Conservation (phyloP, 441 rosid species). For the California macrophylla region DNA sequence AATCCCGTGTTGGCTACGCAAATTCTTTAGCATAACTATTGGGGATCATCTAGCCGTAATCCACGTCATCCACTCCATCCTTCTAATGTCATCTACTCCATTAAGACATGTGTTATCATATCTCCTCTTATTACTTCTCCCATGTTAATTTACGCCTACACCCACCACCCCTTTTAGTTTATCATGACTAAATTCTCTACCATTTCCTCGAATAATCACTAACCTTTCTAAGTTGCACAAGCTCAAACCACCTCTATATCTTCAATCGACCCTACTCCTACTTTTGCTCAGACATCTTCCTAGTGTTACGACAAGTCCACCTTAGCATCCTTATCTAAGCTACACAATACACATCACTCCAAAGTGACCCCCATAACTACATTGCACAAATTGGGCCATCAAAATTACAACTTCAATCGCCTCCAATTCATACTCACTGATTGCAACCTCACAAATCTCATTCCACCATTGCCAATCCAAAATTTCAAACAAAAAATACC, state of each 20-base stretch:
- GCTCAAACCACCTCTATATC: neutral
- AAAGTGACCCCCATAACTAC: neutral
- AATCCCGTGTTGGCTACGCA: neutral
- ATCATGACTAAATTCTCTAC: neutral
- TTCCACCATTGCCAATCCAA: neutral
- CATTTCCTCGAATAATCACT: neutral
- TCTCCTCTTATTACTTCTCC: neutral
- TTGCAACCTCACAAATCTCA: neutral
- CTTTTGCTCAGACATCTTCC: neutral
- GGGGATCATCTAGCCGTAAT: neutral
- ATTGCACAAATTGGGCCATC: neutral
- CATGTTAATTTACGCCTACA: neutral
- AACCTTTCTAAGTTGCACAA: neutral
- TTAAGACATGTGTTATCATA: neutral
- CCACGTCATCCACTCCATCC: neutral
- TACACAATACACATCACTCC: neutral
- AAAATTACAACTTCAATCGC: neutral
- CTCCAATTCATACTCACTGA: neutral
- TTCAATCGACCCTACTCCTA: neutral
- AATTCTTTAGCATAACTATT: neutral
- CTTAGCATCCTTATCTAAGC: neutral
- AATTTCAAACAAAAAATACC: neutral
- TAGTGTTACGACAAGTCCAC: neutral
- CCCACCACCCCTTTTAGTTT: neutral
- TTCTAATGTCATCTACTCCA: neutral